A percentile compares a stretch with the other conserved stretches of the same genome.
Evolutionary conservation across 306 rosid species (phyloP).

Genomic region (Acacia crassicarpa): DNA sequence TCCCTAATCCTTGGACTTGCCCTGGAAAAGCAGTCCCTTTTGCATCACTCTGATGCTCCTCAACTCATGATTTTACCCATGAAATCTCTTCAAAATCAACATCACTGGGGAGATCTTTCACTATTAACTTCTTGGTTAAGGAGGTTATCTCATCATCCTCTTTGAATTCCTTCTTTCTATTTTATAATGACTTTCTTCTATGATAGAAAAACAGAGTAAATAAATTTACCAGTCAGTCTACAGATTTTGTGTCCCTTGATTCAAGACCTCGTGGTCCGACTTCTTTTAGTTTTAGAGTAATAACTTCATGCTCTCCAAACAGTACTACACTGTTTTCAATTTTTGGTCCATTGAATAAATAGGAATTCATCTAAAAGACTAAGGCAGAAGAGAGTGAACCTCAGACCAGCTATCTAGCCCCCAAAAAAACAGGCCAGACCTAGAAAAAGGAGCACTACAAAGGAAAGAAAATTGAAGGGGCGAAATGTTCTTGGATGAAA

Average conservation of each 20-base stretch:
- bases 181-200: not conserved
- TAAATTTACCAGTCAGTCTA: not conserved
- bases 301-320: not conserved
- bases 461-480: not conserved
- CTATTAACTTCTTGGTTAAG: not conserved
- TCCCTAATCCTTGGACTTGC: not conserved
- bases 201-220: not conserved
- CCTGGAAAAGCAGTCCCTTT: not conserved
- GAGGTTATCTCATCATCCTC: not conserved
- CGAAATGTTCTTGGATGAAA: not conserved
- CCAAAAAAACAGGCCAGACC: not conserved
- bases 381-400: not conserved
- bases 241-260: too few relatives aligned
- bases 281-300: not conserved
- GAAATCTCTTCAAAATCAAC: not conserved
- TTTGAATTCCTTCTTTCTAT: not conserved
- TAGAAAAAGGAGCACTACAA: not conserved
- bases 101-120: not conserved
- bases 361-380: not conserved
- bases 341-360: not conserved
- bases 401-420: not conserved
- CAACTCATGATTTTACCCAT: not conserved
- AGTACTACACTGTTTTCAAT: not conserved
- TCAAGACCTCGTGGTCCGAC: not conserved
- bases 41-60: not conserved